Percentiles rank a stretch among this genome's conserved stretches.
Conservation (phyloP, 2,329 filamentous ascomycete genomes). For the Daldinia sp. region DNA sequence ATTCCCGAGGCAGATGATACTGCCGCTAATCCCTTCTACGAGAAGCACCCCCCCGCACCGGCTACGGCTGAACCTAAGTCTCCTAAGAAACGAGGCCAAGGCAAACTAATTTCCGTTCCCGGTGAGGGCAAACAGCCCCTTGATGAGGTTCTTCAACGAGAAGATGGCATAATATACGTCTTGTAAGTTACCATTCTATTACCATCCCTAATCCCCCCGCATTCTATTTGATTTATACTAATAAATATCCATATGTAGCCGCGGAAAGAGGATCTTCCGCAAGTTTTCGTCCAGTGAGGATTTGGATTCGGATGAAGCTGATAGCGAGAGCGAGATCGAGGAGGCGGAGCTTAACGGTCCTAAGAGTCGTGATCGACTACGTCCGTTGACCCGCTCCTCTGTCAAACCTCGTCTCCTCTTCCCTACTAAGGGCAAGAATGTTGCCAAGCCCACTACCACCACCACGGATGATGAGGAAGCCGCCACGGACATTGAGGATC, state of each 20-base stretch:
- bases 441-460: slow-evolving; percentile 55
- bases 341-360: slow-evolving; percentile 51
- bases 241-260: slow-evolving; percentile 61
- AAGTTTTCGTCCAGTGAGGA: slow-evolving; percentile 66
- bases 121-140: slow-evolving; percentile 70
- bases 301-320: slow-evolving; percentile 52
- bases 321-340: slow-evolving; percentile 53
- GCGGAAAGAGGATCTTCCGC: slow-evolving; percentile 82
- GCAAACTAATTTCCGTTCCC: slow-evolving; percentile 65
- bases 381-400: slow-evolving; percentile 71
- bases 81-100: slow-evolving; percentile 65
- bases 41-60: slow-evolving; percentile 53
- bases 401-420: slow-evolving; percentile 81
- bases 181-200: slow-evolving; percentile 71
- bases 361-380: slow-evolving; percentile 50
- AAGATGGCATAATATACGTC: slow-evolving; percentile 79
- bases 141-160: slow-evolving; percentile 71
- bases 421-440: slow-evolving; percentile 63
- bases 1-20: slow-evolving; percentile 75
- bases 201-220: slow-evolving; percentile 21
- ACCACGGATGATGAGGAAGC: slow-evolving; percentile 70
- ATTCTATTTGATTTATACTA: slow-evolving; percentile 46
- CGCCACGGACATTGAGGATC: slow-evolving; percentile 69
- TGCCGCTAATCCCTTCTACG: slow-evolving; percentile 79
- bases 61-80: slow-evolving; percentile 55